Base-by-base conservation (phyloP, 768 basidiomycete species). In the Gloeopeniophorella convolvens region DNA sequence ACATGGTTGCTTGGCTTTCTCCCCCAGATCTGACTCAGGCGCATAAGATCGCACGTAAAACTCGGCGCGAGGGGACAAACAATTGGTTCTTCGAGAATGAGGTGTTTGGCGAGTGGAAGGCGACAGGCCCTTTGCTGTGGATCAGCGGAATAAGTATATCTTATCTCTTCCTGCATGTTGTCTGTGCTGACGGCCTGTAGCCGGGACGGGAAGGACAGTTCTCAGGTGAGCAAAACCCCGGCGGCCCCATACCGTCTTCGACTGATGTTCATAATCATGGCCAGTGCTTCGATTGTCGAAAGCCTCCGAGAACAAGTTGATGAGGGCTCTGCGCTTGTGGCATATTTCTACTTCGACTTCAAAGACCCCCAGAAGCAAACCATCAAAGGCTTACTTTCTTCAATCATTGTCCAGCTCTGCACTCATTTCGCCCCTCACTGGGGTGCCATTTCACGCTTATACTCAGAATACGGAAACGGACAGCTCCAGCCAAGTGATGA, bases 281-380 rank as follows among this genome's bases (percentile, higher is more conserved):
- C 8, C 32, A 55, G 53, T 26, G 52, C 50, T 4, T 42, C 43
- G 21, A 13, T 55, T 21, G 23, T 55, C 42, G 34, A 55, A 27
- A 16, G 34, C 23, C 33, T 55, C 24, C 44, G 42, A 18, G 34
- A 37, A 21, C 21, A 47, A 13, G 31, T 23, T 20, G 16, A 26
- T 10, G 16, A 54, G 11, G 35, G 30, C 13, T 51, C 50, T 13
- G 20, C 12, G 11, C 42, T 54, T 11, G 12, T 61, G 1, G 59
- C 62, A 1, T 63, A 57, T 45, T 63, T 59, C 46, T 63, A 61
- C 35, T 57, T 63, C 23, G 59, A 62, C 16, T 57, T 55, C 42
- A 49, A 53, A 15, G 58, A 59, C n/a, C 35, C 44, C 7, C 45
- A 45, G 10, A 57, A 54, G 31, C 51, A 57, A 28, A 34, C 21